Conservation (phyloP, 129 eudicot genomes). For the Centaurea solstitialis region DNA sequence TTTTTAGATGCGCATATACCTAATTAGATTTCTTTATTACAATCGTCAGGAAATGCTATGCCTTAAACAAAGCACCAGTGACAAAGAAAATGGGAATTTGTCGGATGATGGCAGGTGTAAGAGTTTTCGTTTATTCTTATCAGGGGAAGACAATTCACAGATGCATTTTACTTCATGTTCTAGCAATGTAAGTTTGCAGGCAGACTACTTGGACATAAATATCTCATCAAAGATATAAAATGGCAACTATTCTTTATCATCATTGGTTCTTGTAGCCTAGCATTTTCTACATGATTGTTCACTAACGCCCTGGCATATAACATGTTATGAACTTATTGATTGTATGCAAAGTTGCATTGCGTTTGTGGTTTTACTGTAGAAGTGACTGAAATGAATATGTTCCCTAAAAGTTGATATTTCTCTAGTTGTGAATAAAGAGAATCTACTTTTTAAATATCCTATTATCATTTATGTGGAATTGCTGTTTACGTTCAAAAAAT, state of each 20-base stretch:
- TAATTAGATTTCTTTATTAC: slow-evolving; percentile 8
- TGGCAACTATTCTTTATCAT: background rate
- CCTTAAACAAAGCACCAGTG: slow-evolving; percentile 25
- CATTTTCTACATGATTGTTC: background rate
- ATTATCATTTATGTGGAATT: background rate
- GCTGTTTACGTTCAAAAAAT: background rate
- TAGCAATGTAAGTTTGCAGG: slow-evolving; percentile 48
- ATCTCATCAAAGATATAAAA: slow-evolving; percentile 13
- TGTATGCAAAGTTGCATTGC: background rate
- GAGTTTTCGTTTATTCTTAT: slow-evolving; percentile 58
- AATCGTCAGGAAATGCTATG: slow-evolving; percentile 33
- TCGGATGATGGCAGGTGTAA: slow-evolving; percentile 42
- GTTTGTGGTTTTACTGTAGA: background rate
- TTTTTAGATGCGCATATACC: background rate
- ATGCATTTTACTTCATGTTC: slow-evolving; percentile 41
- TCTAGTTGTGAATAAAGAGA: background rate
- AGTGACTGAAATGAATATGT: background rate
- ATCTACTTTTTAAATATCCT: too few species aligned
- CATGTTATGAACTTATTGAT: background rate
- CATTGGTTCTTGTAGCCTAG: background rate
- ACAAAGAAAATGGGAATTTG: slow-evolving; percentile 23
- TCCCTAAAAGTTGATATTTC: background rate
- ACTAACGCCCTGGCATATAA: background rate
- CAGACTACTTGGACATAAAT: background rate
- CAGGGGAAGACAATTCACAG: slow-evolving; percentile 56